Conservation (phyloP, 257 asterid species). For the Misopates orontium region DNA sequence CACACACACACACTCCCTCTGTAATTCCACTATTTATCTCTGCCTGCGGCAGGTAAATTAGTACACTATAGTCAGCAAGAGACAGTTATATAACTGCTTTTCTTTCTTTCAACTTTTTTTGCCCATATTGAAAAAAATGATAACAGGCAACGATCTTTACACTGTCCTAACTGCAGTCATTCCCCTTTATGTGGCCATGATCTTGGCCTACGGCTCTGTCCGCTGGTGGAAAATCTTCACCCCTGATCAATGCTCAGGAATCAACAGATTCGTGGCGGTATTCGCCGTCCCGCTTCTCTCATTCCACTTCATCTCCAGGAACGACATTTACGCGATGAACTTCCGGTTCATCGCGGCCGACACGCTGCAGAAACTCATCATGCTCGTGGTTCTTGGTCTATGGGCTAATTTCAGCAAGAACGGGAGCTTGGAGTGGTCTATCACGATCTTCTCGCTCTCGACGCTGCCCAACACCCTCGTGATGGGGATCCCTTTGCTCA, state of each 20-base stretch:
- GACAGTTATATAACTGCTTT: too few species aligned
- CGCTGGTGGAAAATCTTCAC: constrained; percentile 98
- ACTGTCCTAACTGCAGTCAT: constrained; percentile 77
- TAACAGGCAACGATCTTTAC: constrained; percentile 74
- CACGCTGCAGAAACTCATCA: constrained; percentile 68
- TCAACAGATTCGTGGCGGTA: constrained; percentile 84
- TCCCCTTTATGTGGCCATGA: constrained; percentile 93
- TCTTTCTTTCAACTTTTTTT: too few species aligned
- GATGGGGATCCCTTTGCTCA: constrained; percentile 85
- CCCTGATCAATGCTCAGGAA: constrained; percentile 94
- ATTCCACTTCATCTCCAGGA: constrained; percentile 76
- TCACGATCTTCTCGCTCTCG: constrained; percentile 78
- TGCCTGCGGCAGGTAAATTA: too few species aligned
- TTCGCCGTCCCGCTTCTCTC: constrained; percentile 91
- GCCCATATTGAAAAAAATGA: constrained; percentile 49
- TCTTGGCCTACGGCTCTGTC: constrained; percentile 89
- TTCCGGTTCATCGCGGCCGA: constrained; percentile 91
- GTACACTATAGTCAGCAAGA: too few species aligned
- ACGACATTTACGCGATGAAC: constrained; percentile 77
- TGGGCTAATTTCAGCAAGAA: constrained; percentile 73
- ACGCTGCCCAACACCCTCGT: constrained; percentile 89
- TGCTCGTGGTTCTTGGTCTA: constrained; percentile 55
- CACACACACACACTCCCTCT: too few species aligned
- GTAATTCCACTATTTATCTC: too few species aligned
- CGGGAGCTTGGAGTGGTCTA: constrained; percentile 89